These are phyloP conservation scores for Aegle marmelos DNA, from an alignment of 345 rosid genomes.

Conservation along the genomic window DNA sequence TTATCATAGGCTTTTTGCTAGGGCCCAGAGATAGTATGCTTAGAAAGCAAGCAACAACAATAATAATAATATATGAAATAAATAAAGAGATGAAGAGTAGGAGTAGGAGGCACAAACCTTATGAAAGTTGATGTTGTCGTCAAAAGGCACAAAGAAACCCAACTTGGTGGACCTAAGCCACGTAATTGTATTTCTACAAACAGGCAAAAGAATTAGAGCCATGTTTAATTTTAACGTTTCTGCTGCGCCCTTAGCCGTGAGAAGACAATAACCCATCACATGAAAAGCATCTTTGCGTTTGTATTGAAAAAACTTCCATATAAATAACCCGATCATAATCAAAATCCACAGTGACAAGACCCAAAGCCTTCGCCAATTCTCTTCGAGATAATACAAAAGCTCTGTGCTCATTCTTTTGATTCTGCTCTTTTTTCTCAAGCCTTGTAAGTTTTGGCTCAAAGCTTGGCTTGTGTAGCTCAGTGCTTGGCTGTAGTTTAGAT, in stretches of 20 bases:
- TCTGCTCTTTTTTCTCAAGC: constrained; percentile 54
- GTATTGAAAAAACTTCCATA: constrained; percentile 88
- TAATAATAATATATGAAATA: background rate
- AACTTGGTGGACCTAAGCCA: constrained; percentile 88
- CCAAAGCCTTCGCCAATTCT: constrained; percentile 97
- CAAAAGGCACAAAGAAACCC: constrained; percentile 77
- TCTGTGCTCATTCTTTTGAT: constrained; percentile 56
- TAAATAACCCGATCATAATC: constrained; percentile 80
- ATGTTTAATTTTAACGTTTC: constrained; percentile 93
- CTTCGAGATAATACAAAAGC: constrained; percentile 59
- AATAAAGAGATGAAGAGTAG: background rate
- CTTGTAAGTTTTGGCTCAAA: constrained; percentile 94
- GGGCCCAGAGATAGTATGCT: constrained; percentile 38
- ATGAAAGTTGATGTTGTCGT: constrained; percentile 98
- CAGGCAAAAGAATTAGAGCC: constrained; percentile 95
- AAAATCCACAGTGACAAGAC: constrained; percentile 69
- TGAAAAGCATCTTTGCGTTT: constrained; percentile 62
- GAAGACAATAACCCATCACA: constrained; percentile 92
- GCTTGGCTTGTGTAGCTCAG: constrained; percentile 98
- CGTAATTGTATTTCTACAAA: constrained; percentile 91
- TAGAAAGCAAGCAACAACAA: constrained; percentile 26
- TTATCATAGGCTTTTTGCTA: constrained; percentile 9
- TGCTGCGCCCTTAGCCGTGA: constrained; percentile 94
- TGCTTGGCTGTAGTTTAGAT: constrained; percentile 91
- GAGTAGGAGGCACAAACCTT: constrained; percentile 42